phyloP scores from a whole-genome alignment of 2,329 filamentous ascomycete genomes.

The Talaromyces verruculosus region DNA sequence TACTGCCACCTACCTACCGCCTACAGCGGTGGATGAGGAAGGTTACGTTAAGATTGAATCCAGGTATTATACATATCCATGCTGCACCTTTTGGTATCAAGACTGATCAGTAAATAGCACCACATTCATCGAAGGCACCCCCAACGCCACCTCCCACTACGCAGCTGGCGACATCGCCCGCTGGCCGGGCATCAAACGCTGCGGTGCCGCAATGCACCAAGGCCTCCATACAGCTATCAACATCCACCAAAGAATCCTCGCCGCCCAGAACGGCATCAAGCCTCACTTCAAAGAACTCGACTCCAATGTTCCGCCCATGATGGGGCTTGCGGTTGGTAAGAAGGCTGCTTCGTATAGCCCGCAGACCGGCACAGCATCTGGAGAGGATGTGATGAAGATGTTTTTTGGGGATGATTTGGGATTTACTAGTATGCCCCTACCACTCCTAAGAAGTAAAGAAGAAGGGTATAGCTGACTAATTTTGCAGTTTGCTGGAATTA shows the following conservation, averaged over 20 bases:
- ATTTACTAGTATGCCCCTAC: constrained; percentile 56
- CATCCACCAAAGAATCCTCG: constrained; percentile 56
- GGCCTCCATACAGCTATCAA: constrained; percentile 67
- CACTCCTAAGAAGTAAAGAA: constrained; percentile 2
- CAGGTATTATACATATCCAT: constrained; percentile 38
- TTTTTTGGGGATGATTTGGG: constrained; percentile 71
- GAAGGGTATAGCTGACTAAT: neutral
- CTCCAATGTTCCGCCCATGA: constrained; percentile 60
- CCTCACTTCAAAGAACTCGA: constrained; percentile 53
- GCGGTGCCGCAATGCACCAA: constrained; percentile 72
- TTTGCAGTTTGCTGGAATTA: constrained; percentile 57
- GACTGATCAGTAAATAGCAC: constrained; percentile 33
- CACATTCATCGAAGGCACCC: constrained; percentile 53
- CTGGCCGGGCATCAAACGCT: constrained; percentile 79
- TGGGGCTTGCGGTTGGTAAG: constrained; percentile 70
- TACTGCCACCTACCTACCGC: constrained; percentile 63
- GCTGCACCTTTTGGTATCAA: neutral
- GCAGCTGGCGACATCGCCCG: constrained; percentile 67
- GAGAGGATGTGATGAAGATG: constrained; percentile 61
- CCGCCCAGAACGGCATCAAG: constrained; percentile 38
- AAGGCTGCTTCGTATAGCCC: constrained; percentile 65
- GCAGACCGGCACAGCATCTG: constrained; percentile 57
- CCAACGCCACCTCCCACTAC: constrained; percentile 63
- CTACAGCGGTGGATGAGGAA: constrained; percentile 59
- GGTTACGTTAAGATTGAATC: constrained; percentile 65